Base-by-base conservation (phyloP, 164 flowering plant species). In the Aristolochia contorta region DNA sequence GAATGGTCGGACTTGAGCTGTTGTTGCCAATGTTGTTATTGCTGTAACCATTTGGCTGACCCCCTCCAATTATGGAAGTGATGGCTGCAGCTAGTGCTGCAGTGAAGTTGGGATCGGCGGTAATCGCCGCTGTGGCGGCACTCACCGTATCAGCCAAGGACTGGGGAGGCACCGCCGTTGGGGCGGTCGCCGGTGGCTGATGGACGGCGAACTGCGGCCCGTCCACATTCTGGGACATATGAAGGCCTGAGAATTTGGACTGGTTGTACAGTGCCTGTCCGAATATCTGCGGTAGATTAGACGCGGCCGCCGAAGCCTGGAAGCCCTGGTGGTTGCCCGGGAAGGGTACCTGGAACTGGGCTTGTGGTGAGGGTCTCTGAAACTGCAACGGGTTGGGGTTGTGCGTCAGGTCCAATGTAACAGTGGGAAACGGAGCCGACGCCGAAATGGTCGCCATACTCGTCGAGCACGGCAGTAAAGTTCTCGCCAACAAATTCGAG, bases 351-450 rank as follows among this genome's bases (percentile, higher is more conserved):
- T 76, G 80, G 64, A 84, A 75, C 18, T 80, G 89, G 70, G 64
- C 61, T 41, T 37, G 43, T 37, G 72, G 72, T n/a, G n/a, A n/a
- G 45, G 83, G 77, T 60, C 75, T 78, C 65, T 76, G 90, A 69
- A 71, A 59, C 25, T 78, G 90, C 45, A 80, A 71, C 14, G 80
- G 74, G 60, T 67, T 74, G 9, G 82, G 80, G 15, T 57, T 53
- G 48, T 80, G 82, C 16, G 95, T 87, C 13, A 85, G 80, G 75
- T 85, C 92, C 46, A 90, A 71, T 58, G 92, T 87, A 23, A 87
- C 79, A 19, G 92, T 87, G 0, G 94, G 97, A 47, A 90, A 87
- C 0, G 94, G 94, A 16, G 90, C 87, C 0, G 95, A 84, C n/a
- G 97, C 90, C 0, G 97, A 87, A 15, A 85, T 80, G 0, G 90